Conservation (phyloP, 2,329 filamentous ascomycete species). For the Claviceps arundinis region DNA sequence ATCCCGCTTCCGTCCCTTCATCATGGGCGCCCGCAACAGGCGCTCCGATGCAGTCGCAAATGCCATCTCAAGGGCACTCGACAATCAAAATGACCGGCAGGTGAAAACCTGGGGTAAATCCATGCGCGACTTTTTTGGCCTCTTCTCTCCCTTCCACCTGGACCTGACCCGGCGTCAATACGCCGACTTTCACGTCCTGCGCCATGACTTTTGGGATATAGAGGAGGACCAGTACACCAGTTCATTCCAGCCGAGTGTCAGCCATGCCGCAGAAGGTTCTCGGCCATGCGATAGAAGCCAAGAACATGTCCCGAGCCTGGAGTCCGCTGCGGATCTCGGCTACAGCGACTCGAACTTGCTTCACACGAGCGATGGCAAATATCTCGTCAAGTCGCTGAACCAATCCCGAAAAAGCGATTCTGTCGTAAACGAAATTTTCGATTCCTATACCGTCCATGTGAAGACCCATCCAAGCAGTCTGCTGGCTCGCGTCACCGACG, state of each 20-base stretch:
- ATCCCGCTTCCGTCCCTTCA: background rate
- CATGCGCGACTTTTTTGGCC: background rate
- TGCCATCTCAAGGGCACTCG: background rate
- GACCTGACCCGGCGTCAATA: background rate
- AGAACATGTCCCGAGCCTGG: conserved; percentile 20
- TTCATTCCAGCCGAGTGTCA: background rate
- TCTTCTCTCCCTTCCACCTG: conserved; percentile 1
- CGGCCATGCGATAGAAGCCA: background rate
- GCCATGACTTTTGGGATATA: conserved; percentile 4
- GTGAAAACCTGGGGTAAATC: background rate
- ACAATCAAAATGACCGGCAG: background rate
- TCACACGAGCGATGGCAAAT: conserved; percentile 50
- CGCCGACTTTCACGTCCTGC: conserved; percentile 2
- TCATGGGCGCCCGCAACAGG: background rate
- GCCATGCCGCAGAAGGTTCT: background rate
- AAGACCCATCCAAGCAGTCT: conserved; percentile 43
- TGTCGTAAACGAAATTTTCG: conserved; percentile 53
- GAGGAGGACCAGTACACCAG: conserved; percentile 1
- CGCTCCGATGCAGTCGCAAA: background rate
- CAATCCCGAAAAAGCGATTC: conserved; percentile 57
- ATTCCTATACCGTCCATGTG: conserved; percentile 54
- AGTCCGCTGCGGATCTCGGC: conserved; percentile 52
- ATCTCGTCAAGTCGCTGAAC: conserved; percentile 58
- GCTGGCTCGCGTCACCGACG: conserved; percentile 58
- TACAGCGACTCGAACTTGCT: conserved; percentile 63